A percentile compares a stretch with the other conserved stretches of the same genome.
Conservation (phyloP, 805 yeast genomes). For the Candida coquimbonensis region DNA sequence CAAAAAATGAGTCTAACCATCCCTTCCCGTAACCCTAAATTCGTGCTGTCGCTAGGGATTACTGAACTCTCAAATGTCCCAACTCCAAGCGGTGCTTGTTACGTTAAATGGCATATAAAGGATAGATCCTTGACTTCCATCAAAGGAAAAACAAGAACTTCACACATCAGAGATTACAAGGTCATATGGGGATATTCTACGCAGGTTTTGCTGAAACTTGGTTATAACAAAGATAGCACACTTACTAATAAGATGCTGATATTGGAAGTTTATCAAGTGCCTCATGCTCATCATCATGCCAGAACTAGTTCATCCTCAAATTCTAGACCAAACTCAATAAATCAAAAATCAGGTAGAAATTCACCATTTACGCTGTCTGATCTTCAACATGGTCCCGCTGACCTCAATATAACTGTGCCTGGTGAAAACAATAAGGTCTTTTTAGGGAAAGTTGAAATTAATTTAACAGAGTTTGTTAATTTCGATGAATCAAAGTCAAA, state of each 20-base stretch:
- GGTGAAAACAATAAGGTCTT: constrained; percentile 27
- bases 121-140: constrained; percentile 34
- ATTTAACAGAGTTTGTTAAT: constrained; percentile 55
- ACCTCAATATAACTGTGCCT: no score
- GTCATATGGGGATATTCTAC: constrained; percentile 40
- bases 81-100: constrained; percentile 62
- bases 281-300: constrained; percentile 8
- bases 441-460: constrained; percentile 62
- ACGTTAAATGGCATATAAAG: constrained; percentile 53
- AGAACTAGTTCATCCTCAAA: neutral
- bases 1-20: neutral
- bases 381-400: neutral
- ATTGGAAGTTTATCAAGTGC: constrained; percentile 39
- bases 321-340: neutral
- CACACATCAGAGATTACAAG: constrained; percentile 42
- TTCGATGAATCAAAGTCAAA: constrained; percentile 36
- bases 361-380: neutral
- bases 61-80: constrained; percentile 81
- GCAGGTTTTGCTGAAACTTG: constrained; percentile 31
- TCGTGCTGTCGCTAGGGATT: constrained; percentile 49
- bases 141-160: constrained; percentile 38
- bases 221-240: constrained; percentile 29
- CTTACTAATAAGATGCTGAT: constrained; percentile 31
- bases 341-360: no score
- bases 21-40: constrained; percentile 48